phyloP scores from a whole-genome alignment of 192 early-diverging fungal species.

The Gorgonomyces haynaldii region DNA sequence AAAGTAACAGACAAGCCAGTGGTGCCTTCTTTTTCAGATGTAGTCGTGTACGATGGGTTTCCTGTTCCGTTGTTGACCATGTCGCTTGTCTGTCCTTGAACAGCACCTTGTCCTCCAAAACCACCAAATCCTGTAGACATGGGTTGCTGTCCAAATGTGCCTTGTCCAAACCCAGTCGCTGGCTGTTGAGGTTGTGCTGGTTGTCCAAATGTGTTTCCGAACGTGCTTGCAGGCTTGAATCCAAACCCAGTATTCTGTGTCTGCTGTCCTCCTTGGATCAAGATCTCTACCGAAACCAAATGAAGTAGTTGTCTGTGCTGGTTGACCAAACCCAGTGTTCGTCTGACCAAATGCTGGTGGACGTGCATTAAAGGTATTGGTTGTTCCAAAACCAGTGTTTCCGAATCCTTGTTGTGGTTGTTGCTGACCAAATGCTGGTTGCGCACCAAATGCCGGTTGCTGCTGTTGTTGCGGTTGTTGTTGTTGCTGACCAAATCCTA shows the following conservation, averaged over 20 bases:
- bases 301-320: no score
- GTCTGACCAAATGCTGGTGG: slow-evolving; percentile 8
- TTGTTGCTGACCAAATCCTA: slow-evolving; percentile 13
- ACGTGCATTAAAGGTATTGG: slow-evolving; percentile 6
- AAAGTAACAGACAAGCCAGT: slow-evolving; percentile 31
- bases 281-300: no score
- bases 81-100: slow-evolving; percentile 24
- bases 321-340: slow-evolving; percentile 12
- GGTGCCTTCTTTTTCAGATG: slow-evolving; percentile 31
- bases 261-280: no score
- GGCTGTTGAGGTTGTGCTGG: slow-evolving; percentile 12
- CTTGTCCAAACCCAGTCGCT: slow-evolving; percentile 5
- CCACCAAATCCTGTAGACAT: slow-evolving; percentile 14
- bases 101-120: slow-evolving; percentile 23
- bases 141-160: slow-evolving; percentile 11
- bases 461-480: slow-evolving; percentile 7
- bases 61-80: slow-evolving; percentile 28
- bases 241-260: slow-evolving; percentile 5
- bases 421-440: neutral
- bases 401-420: neutral
- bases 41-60: slow-evolving; percentile 27
- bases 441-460: slow-evolving; percentile 5
- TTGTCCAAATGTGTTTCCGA: slow-evolving; percentile 2
- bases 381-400: slow-evolving; percentile 15
- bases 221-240: neutral